phyloP scores from a whole-genome alignment of 164 flowering plant genomes.

The Nymphaea thermarum region DNA sequence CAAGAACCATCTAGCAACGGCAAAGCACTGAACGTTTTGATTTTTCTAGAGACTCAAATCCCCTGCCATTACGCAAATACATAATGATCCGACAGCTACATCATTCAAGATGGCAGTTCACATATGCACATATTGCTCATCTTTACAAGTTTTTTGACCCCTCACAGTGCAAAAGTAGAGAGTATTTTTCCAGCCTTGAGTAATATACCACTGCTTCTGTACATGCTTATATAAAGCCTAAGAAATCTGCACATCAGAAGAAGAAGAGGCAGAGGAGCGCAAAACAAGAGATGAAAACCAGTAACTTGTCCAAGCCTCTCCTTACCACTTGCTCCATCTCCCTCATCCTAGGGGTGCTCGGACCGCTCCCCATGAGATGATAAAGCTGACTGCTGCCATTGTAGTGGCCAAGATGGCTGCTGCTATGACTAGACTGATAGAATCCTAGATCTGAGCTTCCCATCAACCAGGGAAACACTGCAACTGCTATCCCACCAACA shows the following conservation, averaged over 20 bases:
- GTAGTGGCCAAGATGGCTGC: neutral
- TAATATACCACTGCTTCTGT: no score
- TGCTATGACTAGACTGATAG: constrained; percentile 15
- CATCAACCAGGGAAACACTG: constrained; percentile 24
- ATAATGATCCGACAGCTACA: no score
- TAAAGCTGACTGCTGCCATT: constrained; percentile 6
- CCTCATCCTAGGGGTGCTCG: constrained; percentile 18
- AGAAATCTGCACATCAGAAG: constrained; percentile 17
- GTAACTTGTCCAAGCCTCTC: constrained; percentile 33
- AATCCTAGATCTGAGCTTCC: constrained; percentile 25
- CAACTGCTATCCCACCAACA: constrained; percentile 45
- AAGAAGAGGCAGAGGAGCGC: constrained; percentile 33
- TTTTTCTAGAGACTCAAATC: no score
- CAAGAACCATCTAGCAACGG: no score
- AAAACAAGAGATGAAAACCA: constrained; percentile 42
- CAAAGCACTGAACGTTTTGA: no score
- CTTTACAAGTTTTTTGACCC: no score
- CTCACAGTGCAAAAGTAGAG: no score
- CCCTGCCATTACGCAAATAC: no score
- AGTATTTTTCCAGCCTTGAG: no score
- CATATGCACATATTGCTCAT: no score
- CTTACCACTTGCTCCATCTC: constrained; percentile 31
- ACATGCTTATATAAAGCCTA: no score
- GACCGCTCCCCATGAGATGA: constrained; percentile 7
- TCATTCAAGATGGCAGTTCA: no score